A percentile compares a stretch with the other conserved stretches of the same genome.
phyloP scores from a whole-genome alignment of 1,284 basidiomycete species.

The Trichosporon coremiiforme region DNA sequence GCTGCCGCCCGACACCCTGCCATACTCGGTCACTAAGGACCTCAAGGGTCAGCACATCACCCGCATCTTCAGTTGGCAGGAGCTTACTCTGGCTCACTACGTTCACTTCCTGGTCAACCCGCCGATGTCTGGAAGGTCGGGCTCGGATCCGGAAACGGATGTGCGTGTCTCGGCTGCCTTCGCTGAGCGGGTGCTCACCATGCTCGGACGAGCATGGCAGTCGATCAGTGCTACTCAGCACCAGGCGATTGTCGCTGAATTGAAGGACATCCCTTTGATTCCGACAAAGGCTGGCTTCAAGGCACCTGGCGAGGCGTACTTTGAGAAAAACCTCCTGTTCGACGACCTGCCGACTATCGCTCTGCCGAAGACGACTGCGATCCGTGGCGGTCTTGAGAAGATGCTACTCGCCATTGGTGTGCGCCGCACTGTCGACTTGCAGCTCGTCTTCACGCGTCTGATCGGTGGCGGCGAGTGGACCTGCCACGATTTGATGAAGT shows the following conservation, averaged over 20 bases:
- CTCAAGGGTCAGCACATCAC: conserved; percentile 65
- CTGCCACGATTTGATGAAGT: conserved; percentile 66
- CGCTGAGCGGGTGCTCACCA: conserved; percentile 76
- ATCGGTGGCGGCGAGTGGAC: conserved; percentile 54
- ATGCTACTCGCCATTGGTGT: conserved; percentile 79
- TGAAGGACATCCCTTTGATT: conserved; percentile 74
- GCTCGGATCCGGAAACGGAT: conserved; percentile 63
- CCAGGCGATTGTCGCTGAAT: conserved; percentile 62
- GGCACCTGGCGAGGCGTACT: conserved; percentile 77
- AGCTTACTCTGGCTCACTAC: conserved; percentile 79
- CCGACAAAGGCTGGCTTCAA: conserved; percentile 82
- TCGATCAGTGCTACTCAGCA: conserved; percentile 66
- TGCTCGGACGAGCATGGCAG: conserved; percentile 76
- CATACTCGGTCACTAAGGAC: conserved; percentile 67
- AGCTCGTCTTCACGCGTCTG: conserved; percentile 80
- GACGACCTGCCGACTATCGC: conserved; percentile 80
- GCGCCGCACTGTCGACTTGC: conserved; percentile 85
- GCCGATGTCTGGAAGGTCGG: conserved; percentile 55
- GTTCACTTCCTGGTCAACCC: conserved; percentile 66
- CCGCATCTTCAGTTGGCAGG: conserved; percentile 73
- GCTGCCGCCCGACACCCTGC: conserved; percentile 75
- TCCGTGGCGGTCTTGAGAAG: conserved; percentile 78
- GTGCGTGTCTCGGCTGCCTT: conserved; percentile 70
- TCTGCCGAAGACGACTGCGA: conserved; percentile 66
- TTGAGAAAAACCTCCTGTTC: conserved; percentile 84